Conservation (phyloP, 495 filamentous ascomycete species). For the Tuber brumale region DNA sequence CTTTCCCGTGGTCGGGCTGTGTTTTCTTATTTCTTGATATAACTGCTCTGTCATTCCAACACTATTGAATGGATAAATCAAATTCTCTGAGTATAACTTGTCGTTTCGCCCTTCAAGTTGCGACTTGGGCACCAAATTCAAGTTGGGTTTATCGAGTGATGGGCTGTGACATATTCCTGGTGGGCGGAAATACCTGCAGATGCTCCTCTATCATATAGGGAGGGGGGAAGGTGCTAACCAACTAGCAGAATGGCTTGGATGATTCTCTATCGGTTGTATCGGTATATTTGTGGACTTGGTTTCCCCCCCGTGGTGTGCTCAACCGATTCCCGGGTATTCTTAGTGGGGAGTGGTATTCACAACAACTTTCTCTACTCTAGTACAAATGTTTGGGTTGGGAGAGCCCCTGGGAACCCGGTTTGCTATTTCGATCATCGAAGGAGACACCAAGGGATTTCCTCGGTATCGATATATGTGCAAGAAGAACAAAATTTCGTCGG, state of each 20-base stretch:
- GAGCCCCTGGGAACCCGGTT: background rate
- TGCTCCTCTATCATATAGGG: background rate
- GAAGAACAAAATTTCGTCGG: background rate
- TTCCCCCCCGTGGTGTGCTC: background rate
- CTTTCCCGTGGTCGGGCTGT: no score
- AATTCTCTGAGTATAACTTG: background rate
- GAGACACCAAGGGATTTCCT: background rate
- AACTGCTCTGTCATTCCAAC: background rate
- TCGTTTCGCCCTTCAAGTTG: background rate
- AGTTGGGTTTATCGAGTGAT: background rate
- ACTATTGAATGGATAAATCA: no score
- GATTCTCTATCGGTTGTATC: background rate
- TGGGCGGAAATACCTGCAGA: background rate
- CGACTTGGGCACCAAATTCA: background rate
- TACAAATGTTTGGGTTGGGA: background rate
- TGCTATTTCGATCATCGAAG: background rate
- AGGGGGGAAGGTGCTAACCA: background rate
- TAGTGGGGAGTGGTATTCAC: background rate
- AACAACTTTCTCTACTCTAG: background rate
- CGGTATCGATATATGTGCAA: background rate
- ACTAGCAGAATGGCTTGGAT: background rate
- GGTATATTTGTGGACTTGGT: background rate
- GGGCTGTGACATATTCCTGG: background rate
- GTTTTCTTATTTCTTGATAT: background rate
- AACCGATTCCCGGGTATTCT: background rate